Base-by-base conservation (phyloP, 495 filamentous ascomycete species). In the Parachaetomium inaequale region DNA sequence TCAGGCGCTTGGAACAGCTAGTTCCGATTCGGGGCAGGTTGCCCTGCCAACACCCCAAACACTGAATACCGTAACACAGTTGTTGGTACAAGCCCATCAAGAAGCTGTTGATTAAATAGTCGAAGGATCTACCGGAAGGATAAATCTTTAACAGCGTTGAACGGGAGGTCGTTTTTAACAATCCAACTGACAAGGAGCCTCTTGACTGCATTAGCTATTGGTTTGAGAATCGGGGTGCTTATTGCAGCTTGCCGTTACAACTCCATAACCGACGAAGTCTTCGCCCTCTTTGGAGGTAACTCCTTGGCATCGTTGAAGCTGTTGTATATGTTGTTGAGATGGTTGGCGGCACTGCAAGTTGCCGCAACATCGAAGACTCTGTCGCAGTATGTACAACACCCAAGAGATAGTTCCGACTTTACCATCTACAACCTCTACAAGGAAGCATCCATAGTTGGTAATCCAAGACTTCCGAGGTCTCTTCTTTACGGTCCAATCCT, bases 361-460 rank as follows among this genome's bases (percentile, higher is more conserved):
- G 51, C 31, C 1, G 15, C 11, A 23, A 11, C 47, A 6, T 51
- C n/a, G 15, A 51, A 51, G 17, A n/a, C 17, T 31, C n/a, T 29
- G 25, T 31, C 47, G 51, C 8, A 54, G 31, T 54, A 23, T 21
- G 21, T 54, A 12, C 51, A 54, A 54, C 51, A 54, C 49, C 31
- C 21, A 52, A 32, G 15, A 12, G 19, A 28, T 11, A n/a, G n/a
- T 17, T 21, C 17, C 29, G 1, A 23, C 21, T 7, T 34, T 54
- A 21, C 31, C 17, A 23, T 23, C 51, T 19, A 34, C 21, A 8
- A 38, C 5, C 4, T 55, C 23, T 15, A 55, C 34, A 15, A 42
- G 7, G 34, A 55, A 55, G 21, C 12, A 15, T 2, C 52, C 23
- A 55, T 55, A 19, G 34, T 10, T 12, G 19, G 32, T 4, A 12